Conservation (phyloP, 176 grass and related monocot species). For the Oryza glaberrima region DNA sequence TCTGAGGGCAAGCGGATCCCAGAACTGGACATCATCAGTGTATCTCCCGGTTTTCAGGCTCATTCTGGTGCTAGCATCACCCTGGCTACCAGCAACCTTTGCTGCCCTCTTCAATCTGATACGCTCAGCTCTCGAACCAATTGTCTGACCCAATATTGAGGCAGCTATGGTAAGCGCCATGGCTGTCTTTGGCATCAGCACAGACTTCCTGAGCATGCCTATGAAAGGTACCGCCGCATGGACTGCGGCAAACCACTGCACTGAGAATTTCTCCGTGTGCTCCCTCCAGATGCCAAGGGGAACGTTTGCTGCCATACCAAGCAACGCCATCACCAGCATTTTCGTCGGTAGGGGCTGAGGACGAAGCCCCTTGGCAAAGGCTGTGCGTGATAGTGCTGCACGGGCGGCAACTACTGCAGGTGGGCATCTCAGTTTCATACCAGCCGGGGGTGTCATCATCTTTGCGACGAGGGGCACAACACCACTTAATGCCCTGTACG, state of each 20-base stretch:
- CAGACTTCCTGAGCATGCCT: constrained; percentile 88
- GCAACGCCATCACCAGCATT: constrained; percentile 73
- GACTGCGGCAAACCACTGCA: constrained; percentile 70
- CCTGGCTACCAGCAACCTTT: constrained; percentile 22
- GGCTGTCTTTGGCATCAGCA: constrained; percentile 78
- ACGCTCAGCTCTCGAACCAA: constrained; percentile 87
- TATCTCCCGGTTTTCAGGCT: constrained; percentile 50
- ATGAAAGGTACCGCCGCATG: constrained; percentile 86
- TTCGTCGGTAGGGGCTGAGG: constrained; percentile 73
- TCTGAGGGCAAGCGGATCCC: constrained; percentile 58
- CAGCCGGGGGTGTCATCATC: constrained; percentile 65
- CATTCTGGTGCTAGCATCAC: constrained; percentile 3
- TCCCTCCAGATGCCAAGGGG: constrained; percentile 90
- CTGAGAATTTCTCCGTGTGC: constrained; percentile 76
- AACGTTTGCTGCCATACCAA: constrained; percentile 80
- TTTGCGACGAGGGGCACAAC: constrained; percentile 78
- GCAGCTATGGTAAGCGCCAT: constrained; percentile 85
- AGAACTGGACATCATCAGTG: constrained; percentile 39
- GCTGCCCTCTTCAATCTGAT: constrained; percentile 64
- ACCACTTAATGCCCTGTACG: constrained; percentile 62
- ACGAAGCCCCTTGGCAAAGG: constrained; percentile 71
- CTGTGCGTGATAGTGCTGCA: constrained; percentile 59
- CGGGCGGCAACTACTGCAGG: constrained; percentile 71
- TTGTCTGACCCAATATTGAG: constrained; percentile 75
- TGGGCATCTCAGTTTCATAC: constrained; percentile 71